Percentiles rank a stretch among this genome's conserved stretches.
Conservation (phyloP, 1,139 yeast species). For the Kurtzmaniella quercitrusa region DNA sequence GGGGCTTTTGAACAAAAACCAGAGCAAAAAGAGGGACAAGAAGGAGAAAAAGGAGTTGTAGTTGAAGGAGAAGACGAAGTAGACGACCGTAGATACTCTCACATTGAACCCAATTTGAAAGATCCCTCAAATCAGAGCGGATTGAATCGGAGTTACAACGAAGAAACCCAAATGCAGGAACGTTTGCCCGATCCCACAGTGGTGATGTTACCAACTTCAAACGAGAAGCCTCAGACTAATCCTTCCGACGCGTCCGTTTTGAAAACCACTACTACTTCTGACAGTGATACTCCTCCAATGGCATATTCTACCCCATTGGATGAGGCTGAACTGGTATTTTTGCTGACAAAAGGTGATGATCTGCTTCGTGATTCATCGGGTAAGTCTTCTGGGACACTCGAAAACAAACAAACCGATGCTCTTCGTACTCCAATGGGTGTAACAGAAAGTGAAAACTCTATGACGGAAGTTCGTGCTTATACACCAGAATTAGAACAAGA, state of each 20-base stretch:
- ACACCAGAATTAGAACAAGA: conserved; percentile 1
- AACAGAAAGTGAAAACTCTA: not conserved
- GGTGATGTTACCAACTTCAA: not conserved
- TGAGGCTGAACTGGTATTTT: not conserved
- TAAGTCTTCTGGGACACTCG: not conserved
- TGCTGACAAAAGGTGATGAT: not conserved
- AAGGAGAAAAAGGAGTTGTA: conserved; percentile 13
- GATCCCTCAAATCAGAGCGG: not conserved
- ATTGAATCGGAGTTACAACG: not conserved
- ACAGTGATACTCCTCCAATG: not conserved
- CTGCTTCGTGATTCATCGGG: not conserved
- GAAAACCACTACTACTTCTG: not conserved
- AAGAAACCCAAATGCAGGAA: not conserved
- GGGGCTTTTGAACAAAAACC: conserved; percentile 13
- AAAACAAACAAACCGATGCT: not conserved
- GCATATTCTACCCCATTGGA: not conserved
- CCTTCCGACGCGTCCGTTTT: not conserved
- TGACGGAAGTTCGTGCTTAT: not conserved
- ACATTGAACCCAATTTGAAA: not conserved
- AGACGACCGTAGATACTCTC: not conserved
- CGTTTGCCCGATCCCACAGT: not conserved
- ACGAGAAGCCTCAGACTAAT: not conserved
- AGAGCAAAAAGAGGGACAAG: conserved; percentile 9
- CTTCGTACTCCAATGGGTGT: not conserved
- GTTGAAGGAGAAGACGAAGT: not conserved